These are phyloP conservation scores for Hyphopichia buzzinii DNA, from an alignment of 1,139 yeast genomes.

Conservation along the genomic window DNA sequence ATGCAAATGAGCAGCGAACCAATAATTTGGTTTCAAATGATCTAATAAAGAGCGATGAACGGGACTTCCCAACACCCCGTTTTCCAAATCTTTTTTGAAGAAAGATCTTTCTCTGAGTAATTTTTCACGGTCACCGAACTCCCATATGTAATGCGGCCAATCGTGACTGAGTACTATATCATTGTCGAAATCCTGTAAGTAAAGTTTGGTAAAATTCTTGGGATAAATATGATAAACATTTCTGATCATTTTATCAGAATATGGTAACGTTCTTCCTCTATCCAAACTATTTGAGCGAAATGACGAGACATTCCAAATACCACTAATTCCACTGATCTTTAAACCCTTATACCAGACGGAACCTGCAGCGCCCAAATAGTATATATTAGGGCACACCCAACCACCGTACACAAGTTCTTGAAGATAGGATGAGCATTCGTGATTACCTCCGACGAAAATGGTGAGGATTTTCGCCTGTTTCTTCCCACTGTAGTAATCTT, in stretches of 20 bases:
- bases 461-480: conserved; percentile 73
- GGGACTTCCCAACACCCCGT: conserved; percentile 71
- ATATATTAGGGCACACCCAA: conserved; percentile 92
- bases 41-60: conserved; percentile 57
- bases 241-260: conserved; percentile 40
- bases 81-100: conserved; percentile 61
- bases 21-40: conserved; percentile 58
- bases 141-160: conserved; percentile 86
- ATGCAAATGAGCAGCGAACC: conserved; percentile 93
- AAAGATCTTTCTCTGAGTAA: conserved; percentile 63
- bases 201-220: conserved; percentile 54
- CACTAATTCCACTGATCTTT: conserved; percentile 79
- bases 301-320: conserved; percentile 61
- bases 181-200: conserved; percentile 25
- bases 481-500: conserved; percentile 62
- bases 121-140: conserved; percentile 53
- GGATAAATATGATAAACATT: conserved; percentile 76
- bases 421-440: conserved; percentile 80
- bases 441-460: conserved; percentile 91
- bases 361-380: conserved; percentile 79
- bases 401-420: conserved; percentile 83
- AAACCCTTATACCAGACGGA: conserved; percentile 72
- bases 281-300: conserved; percentile 18
- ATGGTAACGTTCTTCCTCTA: conserved; percentile 50
- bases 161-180: conserved; percentile 79